phyloP scores from a whole-genome alignment of 768 basidiomycete genomes.

The Filobasidium wieringae region DNA sequence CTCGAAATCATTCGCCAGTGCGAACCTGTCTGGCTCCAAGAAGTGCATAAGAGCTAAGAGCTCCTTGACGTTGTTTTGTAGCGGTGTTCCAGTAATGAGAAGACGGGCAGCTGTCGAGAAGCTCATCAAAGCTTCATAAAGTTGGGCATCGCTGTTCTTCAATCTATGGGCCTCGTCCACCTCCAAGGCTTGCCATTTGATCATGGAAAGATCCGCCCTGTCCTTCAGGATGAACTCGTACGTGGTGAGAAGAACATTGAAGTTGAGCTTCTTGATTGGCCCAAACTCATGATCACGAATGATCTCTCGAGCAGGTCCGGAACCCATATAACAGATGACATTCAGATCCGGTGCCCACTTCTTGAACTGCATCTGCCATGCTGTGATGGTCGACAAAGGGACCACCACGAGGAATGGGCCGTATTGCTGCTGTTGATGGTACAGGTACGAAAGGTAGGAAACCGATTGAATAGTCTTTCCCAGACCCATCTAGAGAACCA shows the following conservation, averaged over 20 bases:
- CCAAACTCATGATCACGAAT: slow-evolving; percentile 91
- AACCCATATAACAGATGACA: slow-evolving; percentile 93
- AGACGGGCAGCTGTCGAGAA: slow-evolving; percentile 86
- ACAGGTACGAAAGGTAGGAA: slow-evolving; percentile 84
- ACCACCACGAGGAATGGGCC: slow-evolving; percentile 97
- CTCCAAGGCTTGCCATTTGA: slow-evolving; percentile 93
- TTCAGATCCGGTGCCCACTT: slow-evolving; percentile 94
- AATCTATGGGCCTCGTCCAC: slow-evolving; percentile 98
- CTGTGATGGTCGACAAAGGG: slow-evolving; percentile 91
- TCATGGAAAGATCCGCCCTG: slow-evolving; percentile 69
- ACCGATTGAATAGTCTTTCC: slow-evolving; percentile 98
- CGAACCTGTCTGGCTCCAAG: slow-evolving; percentile 88
- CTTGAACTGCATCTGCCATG: slow-evolving; percentile 91
- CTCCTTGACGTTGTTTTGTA: slow-evolving; percentile 99
- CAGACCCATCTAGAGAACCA: slow-evolving; percentile 88
- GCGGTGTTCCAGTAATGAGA: slow-evolving; percentile 92
- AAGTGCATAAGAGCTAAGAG: slow-evolving; percentile 96
- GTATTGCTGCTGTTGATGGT: slow-evolving; percentile 80
- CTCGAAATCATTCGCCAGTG: slow-evolving; percentile 85
- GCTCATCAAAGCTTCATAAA: slow-evolving; percentile 83
- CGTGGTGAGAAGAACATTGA: slow-evolving; percentile 94
- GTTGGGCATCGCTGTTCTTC: slow-evolving; percentile 93
- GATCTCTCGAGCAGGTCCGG: slow-evolving; percentile 70
- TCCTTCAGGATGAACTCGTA: slow-evolving; percentile 93
- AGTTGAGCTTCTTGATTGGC: slow-evolving; percentile 70